Percentiles rank a stretch among this genome's conserved stretches.
Evolutionary conservation across 2,329 filamentous ascomycete species (phyloP).

Genomic region (Aspergillus oerlinghausenensis): DNA sequence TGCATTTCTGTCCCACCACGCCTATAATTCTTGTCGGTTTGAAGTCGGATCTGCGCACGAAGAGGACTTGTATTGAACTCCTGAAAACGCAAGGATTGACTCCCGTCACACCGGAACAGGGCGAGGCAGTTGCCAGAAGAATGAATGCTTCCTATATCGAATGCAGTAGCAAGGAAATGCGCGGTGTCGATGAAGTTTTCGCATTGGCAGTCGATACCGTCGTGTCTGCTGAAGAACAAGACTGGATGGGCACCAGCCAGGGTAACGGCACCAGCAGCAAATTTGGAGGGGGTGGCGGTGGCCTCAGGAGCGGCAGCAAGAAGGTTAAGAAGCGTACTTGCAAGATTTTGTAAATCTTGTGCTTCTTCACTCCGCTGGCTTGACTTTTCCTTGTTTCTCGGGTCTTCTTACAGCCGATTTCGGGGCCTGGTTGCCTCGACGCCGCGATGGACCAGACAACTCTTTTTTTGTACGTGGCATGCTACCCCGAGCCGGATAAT

Average conservation of each 20-base stretch:
- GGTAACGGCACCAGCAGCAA: slow-evolving; percentile 16
- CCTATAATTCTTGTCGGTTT: slow-evolving; percentile 92
- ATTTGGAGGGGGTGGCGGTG: slow-evolving; percentile 34
- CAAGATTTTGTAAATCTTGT: slow-evolving; percentile 61
- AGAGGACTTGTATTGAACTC: slow-evolving; percentile 96
- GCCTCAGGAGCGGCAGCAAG: slow-evolving; percentile 34
- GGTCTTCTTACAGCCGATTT: slow-evolving; percentile 18
- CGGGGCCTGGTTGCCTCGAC: slow-evolving; percentile 35
- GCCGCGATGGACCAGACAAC: slow-evolving; percentile 18
- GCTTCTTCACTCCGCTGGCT: slow-evolving; percentile 22
- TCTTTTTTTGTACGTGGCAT: slow-evolving; percentile 20
- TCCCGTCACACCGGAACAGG: slow-evolving; percentile 88
- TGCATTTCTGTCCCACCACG: slow-evolving; percentile 97
- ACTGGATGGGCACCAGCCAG: slow-evolving; percentile 29
- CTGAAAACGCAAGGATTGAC: slow-evolving; percentile 97
- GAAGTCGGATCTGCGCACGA: slow-evolving; percentile 93
- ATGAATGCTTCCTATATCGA: slow-evolving; percentile 97
- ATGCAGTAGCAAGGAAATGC: slow-evolving; percentile 97
- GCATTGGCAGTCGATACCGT: slow-evolving; percentile 85
- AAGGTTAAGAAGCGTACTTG: slow-evolving; percentile 85
- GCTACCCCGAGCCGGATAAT: background rate
- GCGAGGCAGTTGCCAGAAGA: slow-evolving; percentile 78
- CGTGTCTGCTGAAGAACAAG: slow-evolving; percentile 71
- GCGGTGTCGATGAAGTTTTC: slow-evolving; percentile 94
- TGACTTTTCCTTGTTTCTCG: slow-evolving; percentile 8